phyloP scores from a whole-genome alignment of 2,329 filamentous ascomycete genomes.

The Fusarium sp. region DNA sequence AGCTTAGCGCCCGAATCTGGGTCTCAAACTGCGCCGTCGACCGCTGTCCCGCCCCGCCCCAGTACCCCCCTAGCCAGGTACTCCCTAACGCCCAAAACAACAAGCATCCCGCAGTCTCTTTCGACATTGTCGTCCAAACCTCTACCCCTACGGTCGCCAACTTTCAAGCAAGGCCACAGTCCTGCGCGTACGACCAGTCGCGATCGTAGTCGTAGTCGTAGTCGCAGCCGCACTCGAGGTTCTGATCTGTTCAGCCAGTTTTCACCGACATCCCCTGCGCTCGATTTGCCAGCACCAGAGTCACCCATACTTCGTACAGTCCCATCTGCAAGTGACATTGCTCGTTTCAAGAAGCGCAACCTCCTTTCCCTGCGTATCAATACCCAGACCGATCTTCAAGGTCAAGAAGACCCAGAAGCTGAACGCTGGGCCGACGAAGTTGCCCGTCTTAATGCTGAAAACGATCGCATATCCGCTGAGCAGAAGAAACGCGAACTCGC shows the following conservation, averaged over 20 bases:
- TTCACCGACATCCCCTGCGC: constrained; percentile 9
- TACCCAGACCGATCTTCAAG: constrained; percentile 22
- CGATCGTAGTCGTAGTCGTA: constrained; percentile 28
- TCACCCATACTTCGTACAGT: constrained; percentile 28
- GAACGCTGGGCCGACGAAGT: constrained; percentile 51
- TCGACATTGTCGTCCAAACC: constrained; percentile 25
- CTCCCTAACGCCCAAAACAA: constrained; percentile 44
- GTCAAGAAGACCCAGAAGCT: constrained; percentile 36
- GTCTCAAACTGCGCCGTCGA: constrained; percentile 32
- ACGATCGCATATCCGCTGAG: constrained; percentile 58
- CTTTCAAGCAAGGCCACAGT: constrained; percentile 23
- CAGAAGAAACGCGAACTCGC: constrained; percentile 60
- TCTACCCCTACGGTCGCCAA: constrained; percentile 20
- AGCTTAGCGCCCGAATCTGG: constrained; percentile 29
- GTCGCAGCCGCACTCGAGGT: constrained; percentile 29
- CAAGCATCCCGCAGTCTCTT: constrained; percentile 40
- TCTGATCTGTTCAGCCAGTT: constrained; percentile 8
- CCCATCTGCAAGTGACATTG: constrained; percentile 36
- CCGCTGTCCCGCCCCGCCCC: constrained; percentile 38
- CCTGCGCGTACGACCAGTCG: constrained; percentile 19
- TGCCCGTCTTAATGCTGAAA: constrained; percentile 58
- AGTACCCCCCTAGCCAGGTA: constrained; percentile 35
- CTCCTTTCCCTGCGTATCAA: constrained; percentile 36
- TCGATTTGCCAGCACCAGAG: constrained; percentile 19
- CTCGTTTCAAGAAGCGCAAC: constrained; percentile 39